Evolutionary conservation across 1,139 yeast species (phyloP), one percentile per base, ranked within the genome.

Genomic region (Zygoascus meyerae): DNA sequence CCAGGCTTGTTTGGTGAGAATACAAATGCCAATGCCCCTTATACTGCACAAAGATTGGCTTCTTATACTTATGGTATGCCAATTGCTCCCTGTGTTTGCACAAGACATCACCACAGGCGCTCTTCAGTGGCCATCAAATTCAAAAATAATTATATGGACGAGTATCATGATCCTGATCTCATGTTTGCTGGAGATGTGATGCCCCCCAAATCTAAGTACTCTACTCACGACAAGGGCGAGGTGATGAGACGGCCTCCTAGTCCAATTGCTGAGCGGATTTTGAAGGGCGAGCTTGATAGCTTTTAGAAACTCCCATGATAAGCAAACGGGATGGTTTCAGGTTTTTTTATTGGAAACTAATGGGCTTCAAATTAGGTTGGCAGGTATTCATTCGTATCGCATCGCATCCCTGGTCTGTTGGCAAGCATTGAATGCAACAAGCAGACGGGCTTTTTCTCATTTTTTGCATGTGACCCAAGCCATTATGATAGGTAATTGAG

Each of bases 191-290:
- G 26, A 7, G 26, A 21, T 21, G 7, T 21, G 26, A 21, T 21
- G 26, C 26, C 7, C 26, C 6, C 4, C 7, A 21, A 21, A 21
- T 31, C 45, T 45, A 21, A 26, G 46, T 49, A 5, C 40, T 38
- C 15, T 44, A 16, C 21, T 40, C 29, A 28, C n/a, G 26, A 29
- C 28, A 31, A 40, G 21, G 44, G 48, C 17, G 47, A 51, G 6
- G 21, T 45, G 29, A 45, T 58, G 34, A 47, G 51, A 34, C 50
- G 63, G 10, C 56, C 60, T 2, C 64, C 65, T 3, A 53, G 63
- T 31, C 61, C 62, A 7, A 55, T 60, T 28, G 62, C 63, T 15
- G 65, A 62, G 51, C 51, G 59, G 30, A 60, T 62, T 35, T 52
- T 62, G 42, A 62, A 61, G 48, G 66, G 66, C 16, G 65, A 62